Conservation (phyloP, 805 yeast genomes). For the Kazachstania psychrophila region DNA sequence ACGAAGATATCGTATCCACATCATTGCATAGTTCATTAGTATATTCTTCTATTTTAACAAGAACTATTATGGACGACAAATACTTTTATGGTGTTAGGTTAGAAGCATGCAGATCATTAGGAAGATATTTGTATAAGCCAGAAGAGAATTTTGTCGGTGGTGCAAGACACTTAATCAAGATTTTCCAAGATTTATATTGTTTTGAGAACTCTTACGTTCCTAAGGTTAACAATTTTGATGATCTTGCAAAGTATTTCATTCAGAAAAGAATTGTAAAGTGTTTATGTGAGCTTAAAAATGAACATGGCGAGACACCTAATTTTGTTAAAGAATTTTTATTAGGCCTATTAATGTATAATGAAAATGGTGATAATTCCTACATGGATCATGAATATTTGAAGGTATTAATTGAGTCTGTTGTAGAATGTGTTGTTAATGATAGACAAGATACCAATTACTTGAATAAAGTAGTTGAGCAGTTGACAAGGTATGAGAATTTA, state of each 20-base stretch:
- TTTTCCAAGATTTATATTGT: conserved; percentile 64
- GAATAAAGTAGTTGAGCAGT: conserved; percentile 48
- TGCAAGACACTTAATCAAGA: conserved; percentile 56
- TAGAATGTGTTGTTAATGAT: conserved; percentile 31
- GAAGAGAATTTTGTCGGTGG: conserved; percentile 38
- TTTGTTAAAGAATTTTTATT: conserved; percentile 55
- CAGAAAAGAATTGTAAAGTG: conserved; percentile 61
- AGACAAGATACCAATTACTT: conserved; percentile 34
- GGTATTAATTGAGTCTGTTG: conserved; percentile 47
- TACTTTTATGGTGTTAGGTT: conserved; percentile 84
- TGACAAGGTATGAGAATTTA: conserved; percentile 65
- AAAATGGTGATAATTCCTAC: conserved; percentile 69
- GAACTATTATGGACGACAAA: conserved; percentile 75
- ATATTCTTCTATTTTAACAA: conserved; percentile 65
- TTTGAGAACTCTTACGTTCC: conserved; percentile 62
- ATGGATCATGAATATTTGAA: conserved; percentile 63
- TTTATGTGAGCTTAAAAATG: conserved; percentile 51
- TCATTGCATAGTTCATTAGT: conserved; percentile 47
- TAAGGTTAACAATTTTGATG: conserved; percentile 67
- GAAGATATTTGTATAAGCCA: conserved; percentile 46
- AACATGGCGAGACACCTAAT: conserved; percentile 51
- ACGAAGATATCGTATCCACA: conserved; percentile 38
- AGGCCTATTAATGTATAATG: conserved; percentile 71
- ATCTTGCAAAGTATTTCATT: conserved; percentile 58
- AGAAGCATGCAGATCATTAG: conserved; percentile 77